These are phyloP conservation scores for Skeletonema tropicum DNA, from an alignment of 108 stramenopile genomes.

Conservation along the genomic window DNA sequence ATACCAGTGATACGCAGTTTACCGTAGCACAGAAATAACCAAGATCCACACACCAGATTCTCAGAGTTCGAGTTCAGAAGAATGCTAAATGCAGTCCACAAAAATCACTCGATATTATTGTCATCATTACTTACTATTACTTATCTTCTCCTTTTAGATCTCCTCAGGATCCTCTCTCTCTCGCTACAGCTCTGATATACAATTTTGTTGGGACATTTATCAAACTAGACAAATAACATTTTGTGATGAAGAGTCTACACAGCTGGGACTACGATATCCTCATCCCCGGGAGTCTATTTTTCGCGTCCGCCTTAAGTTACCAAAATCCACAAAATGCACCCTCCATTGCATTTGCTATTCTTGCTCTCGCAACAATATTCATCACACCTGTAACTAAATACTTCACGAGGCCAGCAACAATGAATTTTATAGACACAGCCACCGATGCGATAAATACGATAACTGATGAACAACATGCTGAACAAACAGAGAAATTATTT, in stretches of 20 bases:
- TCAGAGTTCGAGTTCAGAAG: too few relatives aligned
- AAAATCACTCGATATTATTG: too few relatives aligned
- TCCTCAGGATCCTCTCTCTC: too few relatives aligned
- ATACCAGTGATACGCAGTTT: too few relatives aligned
- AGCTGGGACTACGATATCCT: constrained; percentile 15
- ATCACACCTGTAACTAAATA: constrained; percentile 12
- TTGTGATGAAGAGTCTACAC: not conserved
- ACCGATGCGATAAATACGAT: constrained; percentile 25
- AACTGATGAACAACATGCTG: constrained; percentile 15
- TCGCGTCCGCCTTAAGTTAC: constrained; percentile 21
- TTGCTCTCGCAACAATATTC: constrained; percentile 21
- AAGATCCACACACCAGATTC: too few relatives aligned
- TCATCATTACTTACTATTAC: too few relatives aligned
- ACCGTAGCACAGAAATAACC: too few relatives aligned
- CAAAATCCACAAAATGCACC: constrained; percentile 21
- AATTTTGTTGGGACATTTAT: too few relatives aligned
- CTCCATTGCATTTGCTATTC: constrained; percentile 13
- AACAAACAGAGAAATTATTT: constrained; percentile 23
- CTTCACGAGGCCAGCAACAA: constrained; percentile 24
- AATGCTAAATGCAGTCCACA: too few relatives aligned
- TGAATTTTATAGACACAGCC: constrained; percentile 6
- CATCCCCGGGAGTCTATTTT: constrained; percentile 19
- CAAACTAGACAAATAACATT: too few relatives aligned
- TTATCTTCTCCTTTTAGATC: too few relatives aligned
- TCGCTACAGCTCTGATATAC: too few relatives aligned